Conservation (phyloP, 2,329 filamentous ascomycete genomes). For the Penicillium hesseltinei region DNA sequence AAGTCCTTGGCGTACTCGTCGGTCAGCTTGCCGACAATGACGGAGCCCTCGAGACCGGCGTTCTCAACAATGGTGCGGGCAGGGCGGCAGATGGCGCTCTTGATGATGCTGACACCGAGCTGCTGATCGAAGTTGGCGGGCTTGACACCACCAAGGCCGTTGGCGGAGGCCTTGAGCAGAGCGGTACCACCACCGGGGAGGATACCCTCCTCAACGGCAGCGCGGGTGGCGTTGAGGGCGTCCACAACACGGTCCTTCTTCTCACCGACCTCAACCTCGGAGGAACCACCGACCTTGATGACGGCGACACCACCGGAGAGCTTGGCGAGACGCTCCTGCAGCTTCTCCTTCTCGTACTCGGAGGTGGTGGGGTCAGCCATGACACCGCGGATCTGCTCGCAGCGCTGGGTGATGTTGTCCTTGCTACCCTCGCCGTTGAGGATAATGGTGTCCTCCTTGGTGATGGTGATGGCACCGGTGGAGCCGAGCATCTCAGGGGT, state of each 20-base stretch:
- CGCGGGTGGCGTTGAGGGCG: constrained; percentile 94
- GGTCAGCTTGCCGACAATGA: constrained; percentile 95
- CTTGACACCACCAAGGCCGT: constrained; percentile 81
- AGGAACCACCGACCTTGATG: constrained; percentile 97
- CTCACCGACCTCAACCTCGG: constrained; percentile 97
- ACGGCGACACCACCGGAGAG: constrained; percentile 98
- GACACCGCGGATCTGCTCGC: constrained; percentile 98
- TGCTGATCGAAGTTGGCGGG: constrained; percentile 97
- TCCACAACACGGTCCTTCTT: constrained; percentile 99
- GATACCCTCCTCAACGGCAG: constrained; percentile 98
- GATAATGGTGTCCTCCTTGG: constrained; percentile 99
- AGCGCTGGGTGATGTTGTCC: constrained; percentile 88
- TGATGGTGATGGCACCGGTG: constrained; percentile 98
- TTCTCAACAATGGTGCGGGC: constrained; percentile 97
- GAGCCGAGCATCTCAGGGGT: constrained; percentile 94
- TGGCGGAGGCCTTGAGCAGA: constrained; percentile 92
- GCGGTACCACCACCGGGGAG: constrained; percentile 97
- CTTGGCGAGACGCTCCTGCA: constrained; percentile 99
- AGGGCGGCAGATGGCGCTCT: constrained; percentile 95
- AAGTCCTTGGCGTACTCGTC: constrained; percentile 90
- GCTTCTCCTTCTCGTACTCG: constrained; percentile 99
- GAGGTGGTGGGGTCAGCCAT: constrained; percentile 91
- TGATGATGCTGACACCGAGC: constrained; percentile 95
- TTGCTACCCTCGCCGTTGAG: constrained; percentile 96
- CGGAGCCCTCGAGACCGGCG: constrained; percentile 90